A percentile compares a stretch with the other conserved stretches of the same genome.
Evolutionary conservation across 2,329 filamentous ascomycete genomes (phyloP).

Genomic region (Pyricularia pennisetigena): DNA sequence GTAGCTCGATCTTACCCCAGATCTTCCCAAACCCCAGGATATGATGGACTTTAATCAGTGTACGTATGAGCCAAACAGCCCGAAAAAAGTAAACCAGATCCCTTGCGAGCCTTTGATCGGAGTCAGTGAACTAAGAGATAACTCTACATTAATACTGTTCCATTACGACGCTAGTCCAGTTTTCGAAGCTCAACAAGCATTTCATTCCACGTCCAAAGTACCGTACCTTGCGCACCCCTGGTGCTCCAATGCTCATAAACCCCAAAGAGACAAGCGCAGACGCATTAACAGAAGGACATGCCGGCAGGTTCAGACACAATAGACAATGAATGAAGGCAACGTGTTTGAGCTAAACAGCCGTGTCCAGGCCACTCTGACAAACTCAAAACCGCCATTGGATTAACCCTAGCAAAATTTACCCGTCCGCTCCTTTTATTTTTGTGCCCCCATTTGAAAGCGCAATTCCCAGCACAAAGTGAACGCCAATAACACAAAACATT

Average conservation of each 20-base stretch:
- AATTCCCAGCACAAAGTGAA: background rate
- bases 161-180: no score
- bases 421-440: background rate
- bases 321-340: background rate
- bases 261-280: background rate
- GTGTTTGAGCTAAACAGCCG: background rate
- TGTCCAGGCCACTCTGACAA: background rate
- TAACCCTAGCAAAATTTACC: background rate
- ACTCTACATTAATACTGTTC: background rate
- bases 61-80: background rate
- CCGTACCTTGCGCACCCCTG: background rate
- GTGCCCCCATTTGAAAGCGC: background rate
- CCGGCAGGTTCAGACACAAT: background rate
- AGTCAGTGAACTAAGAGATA: background rate
- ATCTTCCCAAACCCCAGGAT: background rate
- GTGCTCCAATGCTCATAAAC: background rate
- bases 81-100: background rate
- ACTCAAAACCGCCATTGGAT: background rate
- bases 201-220: background rate
- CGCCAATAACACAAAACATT: background rate
- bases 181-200: no score
- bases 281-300: background rate
- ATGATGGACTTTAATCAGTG: background rate
- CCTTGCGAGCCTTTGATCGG: background rate
- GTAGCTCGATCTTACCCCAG: background rate